Evolutionary conservation across 2,329 filamentous ascomycete species (phyloP).

Genomic region (Allantophomopsis lycopodina): DNA sequence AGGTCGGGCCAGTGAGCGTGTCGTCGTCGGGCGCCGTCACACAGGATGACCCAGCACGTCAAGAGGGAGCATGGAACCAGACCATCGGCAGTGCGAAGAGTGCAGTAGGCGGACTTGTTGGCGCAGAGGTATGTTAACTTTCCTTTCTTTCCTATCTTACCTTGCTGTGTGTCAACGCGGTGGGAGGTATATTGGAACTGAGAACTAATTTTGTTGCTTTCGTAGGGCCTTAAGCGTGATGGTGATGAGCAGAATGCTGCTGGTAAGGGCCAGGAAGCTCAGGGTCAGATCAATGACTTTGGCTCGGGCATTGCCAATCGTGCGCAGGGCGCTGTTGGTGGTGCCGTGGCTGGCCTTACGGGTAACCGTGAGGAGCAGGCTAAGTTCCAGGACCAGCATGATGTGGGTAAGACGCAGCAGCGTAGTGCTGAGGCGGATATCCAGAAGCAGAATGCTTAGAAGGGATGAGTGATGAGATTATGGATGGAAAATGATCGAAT

Average conservation of each 20-base stretch:
- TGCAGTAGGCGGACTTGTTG: constrained; percentile 59
- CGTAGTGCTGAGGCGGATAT: constrained; percentile 73
- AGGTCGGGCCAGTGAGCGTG: constrained; percentile 58
- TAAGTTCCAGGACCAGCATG: constrained; percentile 55
- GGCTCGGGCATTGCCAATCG: constrained; percentile 53
- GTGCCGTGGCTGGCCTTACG: constrained; percentile 56
- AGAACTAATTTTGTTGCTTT: too few species aligned
- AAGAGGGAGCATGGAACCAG: constrained; percentile 70
- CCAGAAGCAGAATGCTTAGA: constrained; percentile 35
- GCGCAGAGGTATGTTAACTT: constrained; percentile 45
- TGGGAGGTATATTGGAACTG: too few species aligned
- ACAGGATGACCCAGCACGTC: constrained; percentile 60
- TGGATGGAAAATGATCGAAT: not conserved
- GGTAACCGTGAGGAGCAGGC: constrained; percentile 54
- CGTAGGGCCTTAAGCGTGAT: constrained; percentile 50
- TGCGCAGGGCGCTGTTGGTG: constrained; percentile 58
- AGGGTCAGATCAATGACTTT: constrained; percentile 67
- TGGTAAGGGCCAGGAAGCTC: constrained; percentile 70
- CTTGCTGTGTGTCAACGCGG: too few species aligned
- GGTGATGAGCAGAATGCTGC: constrained; percentile 68
- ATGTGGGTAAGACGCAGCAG: constrained; percentile 73
- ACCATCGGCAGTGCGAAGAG: constrained; percentile 82
- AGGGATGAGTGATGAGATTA: not conserved
- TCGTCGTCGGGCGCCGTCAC: constrained; percentile 56
- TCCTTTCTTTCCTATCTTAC: too few species aligned